Evolutionary conservation across 129 eudicot genomes (phyloP), one percentile per base, ranked within the genome.

Genomic region (Lactuca saligna): DNA sequence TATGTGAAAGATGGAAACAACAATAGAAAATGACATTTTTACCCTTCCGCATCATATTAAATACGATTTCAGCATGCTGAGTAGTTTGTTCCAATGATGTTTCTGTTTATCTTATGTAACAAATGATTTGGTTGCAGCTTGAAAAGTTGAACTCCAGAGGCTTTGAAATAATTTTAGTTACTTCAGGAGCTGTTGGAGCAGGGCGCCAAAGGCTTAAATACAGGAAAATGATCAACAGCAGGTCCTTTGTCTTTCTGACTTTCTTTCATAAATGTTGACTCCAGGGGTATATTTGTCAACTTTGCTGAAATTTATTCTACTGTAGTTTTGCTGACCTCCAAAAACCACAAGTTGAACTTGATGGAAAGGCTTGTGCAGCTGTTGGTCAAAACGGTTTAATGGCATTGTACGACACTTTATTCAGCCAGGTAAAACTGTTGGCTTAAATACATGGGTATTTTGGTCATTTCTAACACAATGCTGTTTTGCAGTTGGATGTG

Each of bases 311-410:
- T 12, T 14, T 48, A 66, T 29, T 42, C 9, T 80, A 16, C 57
- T 68, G 35, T 85, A 91, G 97, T 61, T 91, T 91, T 71, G 90
- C 97, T 65, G 97, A 91, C 71, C 88, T 91, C 31, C 97, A 91
- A 70, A 91, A 91, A 71, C 97, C 97, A 44, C 96, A 91, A 86
- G 86, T 78, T 37, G 97, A 91, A 76, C 85, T 91, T 71, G 93
- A 88, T 79, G 97, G 97, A 62, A 91, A 88, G 76, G 97, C 97
- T 41, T 91, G 97, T 86, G 97, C 97, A 61, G 93, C 97, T 2
- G 97, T 91, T 61, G 97, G 97, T 31, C 97, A 91, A 73, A 91
- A 88, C 71, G 96, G 97, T 57, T 82, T 91, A 56, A 88, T 91
- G 97, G 97, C 97, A 3, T 82, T 91, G 37, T 91, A 91, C 63